Evolutionary conservation across 2,329 filamentous ascomycete species (phyloP).

Genomic region (Ophiostoma tasmaniense): DNA sequence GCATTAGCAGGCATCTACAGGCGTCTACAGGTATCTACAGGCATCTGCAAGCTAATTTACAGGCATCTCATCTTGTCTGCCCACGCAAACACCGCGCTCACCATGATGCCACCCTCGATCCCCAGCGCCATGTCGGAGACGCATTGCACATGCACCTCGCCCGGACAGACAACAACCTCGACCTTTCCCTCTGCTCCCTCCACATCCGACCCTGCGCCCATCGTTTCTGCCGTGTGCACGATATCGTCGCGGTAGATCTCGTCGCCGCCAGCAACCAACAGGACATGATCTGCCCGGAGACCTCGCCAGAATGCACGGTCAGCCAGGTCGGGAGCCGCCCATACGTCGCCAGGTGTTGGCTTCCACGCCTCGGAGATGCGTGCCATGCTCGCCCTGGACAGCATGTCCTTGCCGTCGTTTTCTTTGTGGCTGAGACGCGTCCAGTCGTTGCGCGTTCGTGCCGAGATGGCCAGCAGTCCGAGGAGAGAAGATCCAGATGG

Average conservation of each 20-base stretch:
- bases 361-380: constrained; percentile 18
- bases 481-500: constrained; percentile 7
- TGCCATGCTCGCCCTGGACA: constrained; percentile 14
- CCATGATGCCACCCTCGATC: constrained; percentile 14
- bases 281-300: constrained; percentile 15
- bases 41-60: neutral
- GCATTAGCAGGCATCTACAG: no score
- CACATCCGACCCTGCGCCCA: constrained; percentile 14
- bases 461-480: constrained; percentile 20
- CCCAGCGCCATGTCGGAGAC: constrained; percentile 17
- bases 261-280: constrained; percentile 18
- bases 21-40: neutral
- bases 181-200: constrained; percentile 2
- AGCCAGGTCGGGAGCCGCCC: constrained; percentile 19
- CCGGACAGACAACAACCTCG: constrained; percentile 19
- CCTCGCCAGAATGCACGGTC: constrained; percentile 17
- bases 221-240: constrained; percentile 17
- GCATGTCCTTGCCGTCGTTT: constrained; percentile 21
- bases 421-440: constrained; percentile 18
- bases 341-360: constrained; percentile 17
- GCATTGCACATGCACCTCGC: constrained; percentile 20
- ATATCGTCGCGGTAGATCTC: constrained; percentile 20
- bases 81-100: constrained; percentile 6
- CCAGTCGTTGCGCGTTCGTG: constrained; percentile 21
- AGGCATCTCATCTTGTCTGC: neutral